Evolutionary conservation across 2,329 filamentous ascomycete genomes (phyloP), one percentile per base, ranked within the genome.

Genomic region (Xylariomycetidae sp.): DNA sequence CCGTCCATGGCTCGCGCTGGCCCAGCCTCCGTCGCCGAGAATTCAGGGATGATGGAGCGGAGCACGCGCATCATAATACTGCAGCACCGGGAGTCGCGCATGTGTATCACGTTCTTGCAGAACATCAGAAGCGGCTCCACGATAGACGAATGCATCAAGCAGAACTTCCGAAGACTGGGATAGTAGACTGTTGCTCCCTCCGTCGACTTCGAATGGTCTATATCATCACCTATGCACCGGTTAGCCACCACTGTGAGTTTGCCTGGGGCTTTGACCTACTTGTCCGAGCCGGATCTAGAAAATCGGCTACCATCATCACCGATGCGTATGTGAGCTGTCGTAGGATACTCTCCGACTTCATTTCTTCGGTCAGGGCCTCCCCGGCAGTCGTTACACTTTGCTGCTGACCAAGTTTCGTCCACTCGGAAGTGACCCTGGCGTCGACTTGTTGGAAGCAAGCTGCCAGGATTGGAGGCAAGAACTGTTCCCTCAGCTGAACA

Each of bases 301-400:
- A 79, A 46, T 87, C 85, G 6, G 87, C 86, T 42, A 95, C 83
- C 72, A 96, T 87, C 48, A 92, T 81, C 19, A 95, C 87, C 1
- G 89, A 86, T 4, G 87, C 87, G 59, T 93, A 92, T 0, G 90
- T 95, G 31, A 96, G 72, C 56, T 95, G 88, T 14, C 92, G 79
- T 28, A 98, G 66, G 19, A 98, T 93, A 53, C 90, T 96, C 58
- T 98, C 92, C 6, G 86, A 82, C 61, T 95, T 95, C 92, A 98
- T 98, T 63, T 98, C 92, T 47, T 95, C 88, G 1, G 85, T 85
- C 33, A 98, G 65, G 39, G 85, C 85, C 35, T 89, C 86, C 14
- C 81, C 80, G 4, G 80, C 80, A 2, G 80, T 73, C 25, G 74
- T 72, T 10, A 78, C 65, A 14, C 64, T 66, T 46, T 83, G 73